Evolutionary conservation across 1,139 yeast species (phyloP), one percentile per base, ranked within the genome.

Genomic region (Yamadazyma spencermartinsiae): DNA sequence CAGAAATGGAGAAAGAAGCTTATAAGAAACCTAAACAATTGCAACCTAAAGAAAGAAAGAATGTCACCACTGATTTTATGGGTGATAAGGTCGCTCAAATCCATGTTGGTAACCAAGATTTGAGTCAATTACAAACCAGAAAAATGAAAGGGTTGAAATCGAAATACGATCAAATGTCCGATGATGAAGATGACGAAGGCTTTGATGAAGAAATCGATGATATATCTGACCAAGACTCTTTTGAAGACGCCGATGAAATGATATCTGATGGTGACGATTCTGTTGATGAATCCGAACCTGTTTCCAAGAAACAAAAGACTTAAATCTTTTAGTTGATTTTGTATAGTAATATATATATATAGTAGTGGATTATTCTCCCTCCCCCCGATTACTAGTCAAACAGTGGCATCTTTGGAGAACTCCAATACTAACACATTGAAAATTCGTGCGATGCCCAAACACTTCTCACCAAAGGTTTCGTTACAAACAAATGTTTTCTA

Each of bases 31-130:
- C 97, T 40, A 88, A 78, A 65, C 90, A 87, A 66, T 73, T 88
- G 51, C 87, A 83, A 57, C 79, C 88, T 39, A 87, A 79, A 73
- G 80, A 77, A 45, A 84, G 84, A 77, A 94, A 94, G 89, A 92
- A 92, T 58, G 82, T 92, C 41, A 82, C 82, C 46, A 80, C 84
- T 33, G 98, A 94, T 60, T 57, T 73, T 45, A 79, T 92, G 86
- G 99, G 99, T 69, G 98, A 92, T 65, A 89, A 92, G 80, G 79
- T 92, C 48, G 99, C 97, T 50, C 87, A 92, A 68, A 80, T 92
- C 54, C 98, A 92, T 61, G 85, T 92, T 64, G 98, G 96, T 65
- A 84, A 84, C 63, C 99, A 92, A 73, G 98, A 92, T 61, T 74
- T 94, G 61, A 74, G 79, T 58, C 84, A 83, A 62, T 68, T 92